phyloP scores from a whole-genome alignment of 2,329 filamentous ascomycete species.

The Neopestalotiopsis rosae region DNA sequence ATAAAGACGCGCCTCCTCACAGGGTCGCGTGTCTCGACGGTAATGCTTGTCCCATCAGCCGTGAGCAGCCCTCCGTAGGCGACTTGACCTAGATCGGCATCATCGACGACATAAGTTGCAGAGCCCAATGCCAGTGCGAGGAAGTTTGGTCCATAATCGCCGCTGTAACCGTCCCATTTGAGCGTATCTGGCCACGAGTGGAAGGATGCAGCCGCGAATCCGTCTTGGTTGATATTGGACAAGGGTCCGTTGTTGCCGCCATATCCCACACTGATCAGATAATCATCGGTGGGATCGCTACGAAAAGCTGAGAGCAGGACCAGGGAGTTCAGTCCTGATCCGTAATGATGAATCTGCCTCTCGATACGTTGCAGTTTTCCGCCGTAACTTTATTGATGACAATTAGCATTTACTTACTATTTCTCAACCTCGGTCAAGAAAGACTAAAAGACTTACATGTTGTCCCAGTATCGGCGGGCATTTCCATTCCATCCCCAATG shows the following conservation, averaged over 20 bases:
- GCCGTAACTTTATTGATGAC: slow-evolving; percentile 38
- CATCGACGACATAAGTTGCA: slow-evolving; percentile 53
- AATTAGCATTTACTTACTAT: background rate
- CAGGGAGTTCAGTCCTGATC: slow-evolving; percentile 61
- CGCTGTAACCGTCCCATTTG: slow-evolving; percentile 60
- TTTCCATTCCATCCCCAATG: slow-evolving; percentile 70
- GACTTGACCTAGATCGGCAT: slow-evolving; percentile 49
- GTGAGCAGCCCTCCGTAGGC: slow-evolving; percentile 53
- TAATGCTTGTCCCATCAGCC: slow-evolving; percentile 28
- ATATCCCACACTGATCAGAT: slow-evolving; percentile 59
- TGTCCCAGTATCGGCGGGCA: slow-evolving; percentile 66
- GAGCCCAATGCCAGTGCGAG: slow-evolving; percentile 56
- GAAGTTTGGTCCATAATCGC: slow-evolving; percentile 63
- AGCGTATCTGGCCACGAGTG: slow-evolving; percentile 62
- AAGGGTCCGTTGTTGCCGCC: slow-evolving; percentile 58
- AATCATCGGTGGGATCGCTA: slow-evolving; percentile 48
- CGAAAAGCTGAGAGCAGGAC: slow-evolving; percentile 59
- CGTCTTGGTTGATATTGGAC: slow-evolving; percentile 59
- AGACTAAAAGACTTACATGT: slow-evolving; percentile 44
- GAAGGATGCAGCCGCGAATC: slow-evolving; percentile 60
- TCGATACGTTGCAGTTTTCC: slow-evolving; percentile 49
- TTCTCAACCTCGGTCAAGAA: background rate
- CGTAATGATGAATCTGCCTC: slow-evolving; percentile 65
- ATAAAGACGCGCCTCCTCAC: slow-evolving; percentile 54
- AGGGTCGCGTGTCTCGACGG: slow-evolving; percentile 49